A percentile compares a stretch with the other conserved stretches of the same genome.
Evolutionary conservation across 805 yeast genomes (phyloP).

Genomic region (Vanderwaltozyma verrucispora): DNA sequence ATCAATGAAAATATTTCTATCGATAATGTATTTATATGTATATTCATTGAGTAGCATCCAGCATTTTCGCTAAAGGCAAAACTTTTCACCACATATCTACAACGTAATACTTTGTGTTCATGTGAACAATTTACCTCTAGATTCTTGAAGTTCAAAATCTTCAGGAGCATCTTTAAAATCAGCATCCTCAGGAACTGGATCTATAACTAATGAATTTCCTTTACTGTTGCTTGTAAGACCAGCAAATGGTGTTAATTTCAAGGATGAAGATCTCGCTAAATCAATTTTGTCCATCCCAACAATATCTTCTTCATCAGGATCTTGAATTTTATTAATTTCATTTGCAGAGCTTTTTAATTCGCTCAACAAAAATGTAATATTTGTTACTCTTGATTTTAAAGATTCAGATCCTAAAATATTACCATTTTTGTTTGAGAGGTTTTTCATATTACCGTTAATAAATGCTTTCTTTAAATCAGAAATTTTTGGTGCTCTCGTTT

Average conservation of each 20-base stretch:
- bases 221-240: constrained; percentile 1
- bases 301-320: constrained; percentile 28
- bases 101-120: neutral
- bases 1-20: too few species aligned
- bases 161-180: constrained; percentile 26
- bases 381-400: constrained; percentile 28
- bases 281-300: constrained; percentile 25
- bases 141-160: constrained; percentile 13
- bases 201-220: neutral
- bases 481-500: constrained; percentile 18
- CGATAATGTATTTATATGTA: too few species aligned
- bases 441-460: constrained; percentile 3
- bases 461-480: constrained; percentile 22
- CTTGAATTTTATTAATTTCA: constrained; percentile 18
- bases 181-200: constrained; percentile 5
- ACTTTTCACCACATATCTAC: too few species aligned
- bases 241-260: constrained; percentile 10
- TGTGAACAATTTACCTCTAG: constrained; percentile 24
- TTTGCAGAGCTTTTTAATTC: constrained; percentile 21
- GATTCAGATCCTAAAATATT: constrained; percentile 26
- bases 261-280: constrained; percentile 22
- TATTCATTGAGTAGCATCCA: too few species aligned
- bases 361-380: constrained; percentile 27
- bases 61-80: too few species aligned
- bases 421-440: constrained; percentile 1